Base-by-base conservation (phyloP, 2,329 filamentous ascomycete species). In the Ascochyta koolunga region DNA sequence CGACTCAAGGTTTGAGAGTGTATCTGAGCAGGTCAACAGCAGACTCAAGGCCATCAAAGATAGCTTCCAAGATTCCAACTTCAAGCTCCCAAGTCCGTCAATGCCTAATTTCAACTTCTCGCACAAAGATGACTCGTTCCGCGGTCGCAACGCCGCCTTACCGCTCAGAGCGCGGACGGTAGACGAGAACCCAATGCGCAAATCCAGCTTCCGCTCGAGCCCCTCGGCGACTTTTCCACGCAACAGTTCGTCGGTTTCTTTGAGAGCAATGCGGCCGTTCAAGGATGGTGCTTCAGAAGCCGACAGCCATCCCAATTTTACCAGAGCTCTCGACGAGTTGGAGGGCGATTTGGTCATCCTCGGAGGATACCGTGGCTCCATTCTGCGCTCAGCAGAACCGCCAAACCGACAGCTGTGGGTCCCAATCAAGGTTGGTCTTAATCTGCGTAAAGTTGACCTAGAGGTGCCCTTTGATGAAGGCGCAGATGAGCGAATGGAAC, bases 361-460 rank as follows among this genome's bases (percentile, higher is more conserved):
- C 69, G 93, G 93, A 18, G 93, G 93, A 13, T 96, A 97, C 69
- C 84, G 93, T 60, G 93, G 93, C 3, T 96, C 93, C 0, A 83
- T 97, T n/a, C 76, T 98, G 25, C 86, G 93, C 25, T 96, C 91
- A 10, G 89, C 91, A 10, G 87, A 91, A 58, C 84, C 89, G 8
- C 89, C 90, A 4, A 86, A 93, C 67, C 86, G 91, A n/a, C 91
- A 96, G 70, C 78, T 96, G 0, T 98, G 93, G 93, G 90, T 96
- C 1, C 93, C 93, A 0, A 88, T 97, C 68, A 97, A 97, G 74
- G 88, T 96, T 24, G 93, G 93, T 1, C 78, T 98, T 44, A 96
- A 96, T 64, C 84, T 97, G 57, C 88, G 93, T 50, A 96, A 95
- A 70, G 93, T 93, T 2, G 91, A 98, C 70, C 80, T 98, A 4